A percentile compares a stretch with the other conserved stretches of the same genome.
Conservation (phyloP, 2,329 filamentous ascomycete genomes). For the Parafenestella ontariensis region DNA sequence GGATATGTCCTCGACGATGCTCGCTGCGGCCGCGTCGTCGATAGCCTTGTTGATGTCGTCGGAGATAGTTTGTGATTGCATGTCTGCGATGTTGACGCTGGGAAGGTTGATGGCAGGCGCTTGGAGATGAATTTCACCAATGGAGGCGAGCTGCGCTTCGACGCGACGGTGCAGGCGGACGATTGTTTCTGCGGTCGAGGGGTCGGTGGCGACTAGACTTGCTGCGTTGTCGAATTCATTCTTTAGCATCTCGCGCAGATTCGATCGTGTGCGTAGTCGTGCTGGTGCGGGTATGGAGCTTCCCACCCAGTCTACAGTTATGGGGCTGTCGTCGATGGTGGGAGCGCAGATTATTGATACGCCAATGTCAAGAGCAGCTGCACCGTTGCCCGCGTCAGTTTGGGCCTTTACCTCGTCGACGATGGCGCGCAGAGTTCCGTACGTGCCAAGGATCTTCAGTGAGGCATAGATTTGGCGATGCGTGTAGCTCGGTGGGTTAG, state of each 20-base stretch:
- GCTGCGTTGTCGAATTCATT: constrained; percentile 65
- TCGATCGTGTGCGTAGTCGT: constrained; percentile 53
- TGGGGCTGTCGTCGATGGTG: constrained; percentile 48
- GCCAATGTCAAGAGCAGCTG: constrained; percentile 72
- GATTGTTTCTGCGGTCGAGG: constrained; percentile 65
- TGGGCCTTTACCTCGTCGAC: constrained; percentile 72
- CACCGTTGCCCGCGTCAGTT: constrained; percentile 65
- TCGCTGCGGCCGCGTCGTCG: constrained; percentile 44
- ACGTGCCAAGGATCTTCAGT: constrained; percentile 67
- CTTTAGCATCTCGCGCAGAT: constrained; percentile 67
- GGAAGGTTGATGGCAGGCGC: constrained; percentile 35
- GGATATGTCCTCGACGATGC: constrained; percentile 38
- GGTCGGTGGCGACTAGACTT: constrained; percentile 63
- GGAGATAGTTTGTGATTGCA: constrained; percentile 34
- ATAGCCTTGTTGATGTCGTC: constrained; percentile 45
- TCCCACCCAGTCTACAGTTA: constrained; percentile 44
- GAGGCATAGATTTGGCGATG: constrained; percentile 72
- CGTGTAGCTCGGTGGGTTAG: constrained; percentile 70
- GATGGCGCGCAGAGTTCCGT: constrained; percentile 66
- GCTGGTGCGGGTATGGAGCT: constrained; percentile 34
- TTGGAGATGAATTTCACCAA: constrained; percentile 32
- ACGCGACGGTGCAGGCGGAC: constrained; percentile 70
- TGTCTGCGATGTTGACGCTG: constrained; percentile 36
- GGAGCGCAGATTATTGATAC: constrained; percentile 74
- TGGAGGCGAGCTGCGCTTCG: constrained; percentile 64